phyloP scores from a whole-genome alignment of 176 grass and related monocot species.

The Hsuehochloa calcarea region DNA sequence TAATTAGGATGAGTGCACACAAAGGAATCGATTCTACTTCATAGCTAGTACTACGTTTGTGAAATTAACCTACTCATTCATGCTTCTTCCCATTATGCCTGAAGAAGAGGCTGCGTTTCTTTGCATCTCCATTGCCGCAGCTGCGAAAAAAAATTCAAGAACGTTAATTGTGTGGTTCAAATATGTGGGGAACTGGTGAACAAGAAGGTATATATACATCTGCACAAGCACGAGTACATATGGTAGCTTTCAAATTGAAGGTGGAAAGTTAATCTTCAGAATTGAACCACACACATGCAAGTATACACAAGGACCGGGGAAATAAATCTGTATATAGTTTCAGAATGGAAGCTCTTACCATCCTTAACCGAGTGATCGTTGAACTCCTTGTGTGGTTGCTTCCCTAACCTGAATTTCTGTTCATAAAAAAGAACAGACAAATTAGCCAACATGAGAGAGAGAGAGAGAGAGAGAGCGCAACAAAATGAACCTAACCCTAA shows the following conservation, averaged over 20 bases:
- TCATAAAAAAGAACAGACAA: not conserved
- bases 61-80: conserved; percentile 76
- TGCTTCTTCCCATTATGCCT: conserved; percentile 73
- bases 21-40: conserved; percentile 2
- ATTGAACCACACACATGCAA: not conserved
- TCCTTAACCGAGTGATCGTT: conserved; percentile 87
- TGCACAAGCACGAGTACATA: not conserved
- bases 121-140: conserved; percentile 63
- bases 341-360: conserved; percentile 49
- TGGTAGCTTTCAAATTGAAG: not conserved
- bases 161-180: not conserved
- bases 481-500: conserved; percentile 38
- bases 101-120: conserved; percentile 78
- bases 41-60: not conserved
- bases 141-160: conserved; percentile 10
- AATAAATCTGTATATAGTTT: not conserved
- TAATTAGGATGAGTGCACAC: conserved; percentile 12
- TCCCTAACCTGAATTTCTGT: conserved; percentile 94
- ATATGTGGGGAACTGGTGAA: not conserved
- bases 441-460: conserved; percentile 6
- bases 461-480: not conserved
- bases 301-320: not conserved
- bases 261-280: not conserved
- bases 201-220: not conserved
- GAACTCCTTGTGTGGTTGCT: conserved; percentile 97